Base-by-base conservation (phyloP, 768 basidiomycete genomes). In the Cystofilobasidium capitatum region DNA sequence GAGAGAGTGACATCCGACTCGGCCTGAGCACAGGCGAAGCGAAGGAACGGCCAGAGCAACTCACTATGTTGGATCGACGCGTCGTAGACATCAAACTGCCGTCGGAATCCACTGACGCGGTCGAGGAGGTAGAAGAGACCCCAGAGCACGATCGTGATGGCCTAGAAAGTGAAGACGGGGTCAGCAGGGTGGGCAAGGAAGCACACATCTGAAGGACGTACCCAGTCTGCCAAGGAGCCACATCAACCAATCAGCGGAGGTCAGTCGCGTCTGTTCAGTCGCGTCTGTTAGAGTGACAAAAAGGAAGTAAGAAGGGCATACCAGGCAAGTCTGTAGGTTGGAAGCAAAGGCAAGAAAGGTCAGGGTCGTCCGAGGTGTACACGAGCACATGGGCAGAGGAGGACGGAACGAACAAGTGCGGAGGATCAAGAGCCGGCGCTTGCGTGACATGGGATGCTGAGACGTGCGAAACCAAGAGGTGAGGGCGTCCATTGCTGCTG, bases 11-110 rank as follows among this genome's bases (percentile, higher is more conserved):
- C n/a, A n/a, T n/a, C n/a, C n/a, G n/a, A n/a, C 14, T 31, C 42
- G 16, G 39, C 14, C n/a, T 31, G 22, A 59, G 22, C 20, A 1
- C 36, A 17, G 22, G 29, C 16, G 22, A 44, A 58, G 57, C 17
- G 10, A 31, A 10, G 33, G 2, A 24, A 64, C 2, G 51, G 8
- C 47, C 12, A 42, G 3, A 61, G 37, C 13, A 12, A 58, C 59
- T 37, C 36, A 47, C 61, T 62, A 39, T 68, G 66, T 17, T 62
- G 59, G 36, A 68, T 51, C 13, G 60, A 62, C 17, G 61, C 37
- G 39, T 68, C 66, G 31, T 42, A 42, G 40, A 65, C 39, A 29
- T 47, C 42, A 42, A 65, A 65, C 36, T 29, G 37, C 22, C 64
- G 36, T 8, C 64, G 64, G 42, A 44, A 65, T 0, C 64, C 64